A percentile compares a stretch with the other conserved stretches of the same genome.
phyloP scores from a whole-genome alignment of 2,329 filamentous ascomycete species.

The Catunica adiposa region DNA sequence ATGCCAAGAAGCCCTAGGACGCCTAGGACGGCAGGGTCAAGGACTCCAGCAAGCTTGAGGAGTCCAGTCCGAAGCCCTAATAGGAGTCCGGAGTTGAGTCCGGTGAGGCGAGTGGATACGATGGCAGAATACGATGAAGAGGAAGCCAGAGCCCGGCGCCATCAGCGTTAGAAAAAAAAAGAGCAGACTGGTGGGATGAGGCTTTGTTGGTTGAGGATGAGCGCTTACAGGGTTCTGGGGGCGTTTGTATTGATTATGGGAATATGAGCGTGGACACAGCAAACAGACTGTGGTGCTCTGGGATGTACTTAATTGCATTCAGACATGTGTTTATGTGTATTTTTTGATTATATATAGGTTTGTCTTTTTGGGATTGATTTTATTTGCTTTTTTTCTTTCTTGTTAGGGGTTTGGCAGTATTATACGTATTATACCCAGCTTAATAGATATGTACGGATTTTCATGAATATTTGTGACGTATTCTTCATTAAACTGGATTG shows the following conservation, averaged over 20 bases:
- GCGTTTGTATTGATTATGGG: neutral
- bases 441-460: neutral
- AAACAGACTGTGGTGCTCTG: neutral
- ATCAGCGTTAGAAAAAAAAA: neutral
- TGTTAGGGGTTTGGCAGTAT: neutral
- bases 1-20: slow-evolving; percentile 4
- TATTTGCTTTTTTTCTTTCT: neutral
- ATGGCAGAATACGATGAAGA: neutral
- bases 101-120: neutral
- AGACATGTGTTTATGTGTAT: no score
- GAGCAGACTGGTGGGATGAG: no score
- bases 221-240: neutral
- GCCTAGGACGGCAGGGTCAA: slow-evolving; percentile 4
- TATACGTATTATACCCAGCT: neutral
- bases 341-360: neutral
- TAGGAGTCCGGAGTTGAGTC: slow-evolving; percentile 1
- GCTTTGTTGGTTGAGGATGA: no score
- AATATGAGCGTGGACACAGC: neutral
- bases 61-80: slow-evolving; percentile 2
- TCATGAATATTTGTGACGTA: no score
- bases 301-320: no score
- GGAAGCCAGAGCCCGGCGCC: neutral
- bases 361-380: neutral
- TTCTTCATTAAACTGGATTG: no score
- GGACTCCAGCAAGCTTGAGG: slow-evolving; percentile 8